phyloP scores from a whole-genome alignment of 1,284 basidiomycete species.

The Tilletiopsis washingtonensis region DNA sequence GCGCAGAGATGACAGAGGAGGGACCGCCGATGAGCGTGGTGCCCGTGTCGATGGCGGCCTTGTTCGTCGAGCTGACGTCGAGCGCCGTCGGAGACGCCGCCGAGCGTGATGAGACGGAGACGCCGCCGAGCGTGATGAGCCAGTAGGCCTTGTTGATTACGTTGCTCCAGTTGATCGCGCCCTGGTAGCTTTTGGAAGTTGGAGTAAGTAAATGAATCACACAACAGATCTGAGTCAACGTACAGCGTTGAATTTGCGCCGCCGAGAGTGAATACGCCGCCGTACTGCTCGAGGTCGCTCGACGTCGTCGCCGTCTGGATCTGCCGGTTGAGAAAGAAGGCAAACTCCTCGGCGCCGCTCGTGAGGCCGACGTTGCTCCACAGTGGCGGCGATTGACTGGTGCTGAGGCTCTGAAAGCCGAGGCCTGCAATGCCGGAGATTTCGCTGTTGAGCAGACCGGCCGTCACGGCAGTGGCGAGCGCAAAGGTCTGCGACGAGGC shows the following conservation, averaged over 20 bases:
- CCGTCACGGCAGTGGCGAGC: constrained; percentile 21
- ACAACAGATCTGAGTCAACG: too few species aligned
- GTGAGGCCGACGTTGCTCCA: constrained; percentile 16
- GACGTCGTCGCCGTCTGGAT: not conserved
- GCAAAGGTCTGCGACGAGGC: constrained; percentile 23
- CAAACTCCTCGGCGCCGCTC: constrained; percentile 14
- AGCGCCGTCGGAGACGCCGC: constrained; percentile 16
- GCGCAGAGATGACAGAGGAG: constrained; percentile 13
- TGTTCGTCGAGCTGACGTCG: constrained; percentile 11
- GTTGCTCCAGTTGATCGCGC: constrained; percentile 21
- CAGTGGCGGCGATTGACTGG: constrained; percentile 14
- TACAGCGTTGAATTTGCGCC: constrained; percentile 22
- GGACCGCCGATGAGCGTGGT: constrained; percentile 42
- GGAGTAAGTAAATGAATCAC: too few species aligned
- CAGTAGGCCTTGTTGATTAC: constrained; percentile 26
- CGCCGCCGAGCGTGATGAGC: constrained; percentile 27
- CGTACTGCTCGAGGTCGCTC: not conserved
- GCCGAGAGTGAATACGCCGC: constrained; percentile 37
- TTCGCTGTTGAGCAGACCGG: constrained; percentile 8
- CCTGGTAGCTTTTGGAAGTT: too few species aligned
- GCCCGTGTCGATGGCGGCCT: constrained; percentile 41
- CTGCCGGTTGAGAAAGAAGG: constrained; percentile 17
- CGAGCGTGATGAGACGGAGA: constrained; percentile 20
- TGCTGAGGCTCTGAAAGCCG: constrained; percentile 23
- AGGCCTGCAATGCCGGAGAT: constrained; percentile 34